Evolutionary conservation across 2,329 filamentous ascomycete genomes (phyloP).

Genomic region (Thielaviopsis punctulata): DNA sequence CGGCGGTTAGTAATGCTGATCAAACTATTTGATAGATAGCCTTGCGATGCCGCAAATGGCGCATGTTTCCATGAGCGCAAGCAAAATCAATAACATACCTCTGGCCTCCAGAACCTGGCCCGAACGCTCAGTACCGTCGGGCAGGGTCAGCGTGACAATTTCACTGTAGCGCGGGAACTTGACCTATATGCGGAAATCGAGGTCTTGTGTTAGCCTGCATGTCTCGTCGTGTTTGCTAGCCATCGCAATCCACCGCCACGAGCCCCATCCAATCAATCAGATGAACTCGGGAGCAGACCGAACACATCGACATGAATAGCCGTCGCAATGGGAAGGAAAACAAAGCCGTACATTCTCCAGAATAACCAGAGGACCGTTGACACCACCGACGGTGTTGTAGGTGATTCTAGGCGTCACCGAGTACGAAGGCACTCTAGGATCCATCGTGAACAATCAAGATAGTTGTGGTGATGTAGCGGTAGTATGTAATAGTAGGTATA

Average conservation of each 20-base stretch:
- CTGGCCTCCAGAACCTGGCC: constrained; percentile 95
- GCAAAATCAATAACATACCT: constrained; percentile 38
- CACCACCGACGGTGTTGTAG: constrained; percentile 96
- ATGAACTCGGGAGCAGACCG: not conserved
- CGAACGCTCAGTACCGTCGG: constrained; percentile 83
- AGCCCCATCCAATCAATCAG: not conserved
- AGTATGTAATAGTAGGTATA: not conserved
- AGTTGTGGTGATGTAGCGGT: not conserved
- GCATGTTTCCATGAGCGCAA: not conserved
- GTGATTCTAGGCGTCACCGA: constrained; percentile 48
- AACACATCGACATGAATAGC: not conserved
- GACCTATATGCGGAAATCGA: constrained; percentile 39
- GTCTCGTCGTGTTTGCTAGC: not conserved
- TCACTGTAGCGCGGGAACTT: constrained; percentile 97
- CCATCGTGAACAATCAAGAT: constrained; percentile 15
- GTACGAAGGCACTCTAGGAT: constrained; percentile 42
- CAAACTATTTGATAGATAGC: constrained; percentile 13
- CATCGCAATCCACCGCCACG: not conserved
- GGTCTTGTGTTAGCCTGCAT: constrained; percentile 15
- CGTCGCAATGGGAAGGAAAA: not conserved
- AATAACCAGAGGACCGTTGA: constrained; percentile 95
- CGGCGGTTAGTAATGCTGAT: constrained; percentile 11
- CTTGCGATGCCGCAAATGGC: not conserved
- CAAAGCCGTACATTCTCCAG: constrained; percentile 66
- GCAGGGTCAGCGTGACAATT: constrained; percentile 88